Percentiles rank a stretch among this genome's conserved stretches.
These are phyloP conservation scores for Clarireedia sp. DNA, from an alignment of 2,329 filamentous ascomycete species.

Conservation along the genomic window DNA sequence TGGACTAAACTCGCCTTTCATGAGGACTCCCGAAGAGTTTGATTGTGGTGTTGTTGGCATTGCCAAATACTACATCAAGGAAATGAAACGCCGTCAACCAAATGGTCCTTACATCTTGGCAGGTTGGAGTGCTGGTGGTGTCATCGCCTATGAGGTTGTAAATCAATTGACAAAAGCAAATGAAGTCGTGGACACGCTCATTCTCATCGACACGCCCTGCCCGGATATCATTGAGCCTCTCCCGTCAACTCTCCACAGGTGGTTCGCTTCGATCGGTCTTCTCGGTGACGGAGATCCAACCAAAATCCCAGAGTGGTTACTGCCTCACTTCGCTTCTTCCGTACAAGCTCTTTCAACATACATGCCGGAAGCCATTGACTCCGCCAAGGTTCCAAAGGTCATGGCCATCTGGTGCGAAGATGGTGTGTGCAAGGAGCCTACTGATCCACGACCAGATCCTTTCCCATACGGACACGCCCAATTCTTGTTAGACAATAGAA, in stretches of 20 bases:
- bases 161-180: slow-evolving; percentile 50
- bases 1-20: slow-evolving; percentile 62
- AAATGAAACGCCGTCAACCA: slow-evolving; percentile 65
- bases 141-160: slow-evolving; percentile 61
- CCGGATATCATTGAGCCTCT: slow-evolving; percentile 62
- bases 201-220: slow-evolving; percentile 60
- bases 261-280: slow-evolving; percentile 65
- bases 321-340: slow-evolving; percentile 3
- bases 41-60: slow-evolving; percentile 58
- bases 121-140: slow-evolving; percentile 72
- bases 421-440: slow-evolving; percentile 35
- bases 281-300: slow-evolving; percentile 49
- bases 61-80: slow-evolving; percentile 55
- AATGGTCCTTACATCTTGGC: slow-evolving; percentile 58
- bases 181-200: slow-evolving; percentile 49
- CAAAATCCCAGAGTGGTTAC: slow-evolving; percentile 33
- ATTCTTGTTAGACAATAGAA: slow-evolving; percentile 9
- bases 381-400: slow-evolving; percentile 1
- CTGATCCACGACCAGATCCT: slow-evolving; percentile 4
- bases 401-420: slow-evolving; percentile 10
- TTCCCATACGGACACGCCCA: slow-evolving; percentile 8
- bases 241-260: slow-evolving; percentile 42
- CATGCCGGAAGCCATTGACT: slow-evolving; percentile 3
- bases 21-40: slow-evolving; percentile 60
- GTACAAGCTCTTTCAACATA: slow-evolving; percentile 7